These are phyloP conservation scores for Penicillium canescens DNA, from an alignment of 495 filamentous ascomycete species.

Conservation along the genomic window DNA sequence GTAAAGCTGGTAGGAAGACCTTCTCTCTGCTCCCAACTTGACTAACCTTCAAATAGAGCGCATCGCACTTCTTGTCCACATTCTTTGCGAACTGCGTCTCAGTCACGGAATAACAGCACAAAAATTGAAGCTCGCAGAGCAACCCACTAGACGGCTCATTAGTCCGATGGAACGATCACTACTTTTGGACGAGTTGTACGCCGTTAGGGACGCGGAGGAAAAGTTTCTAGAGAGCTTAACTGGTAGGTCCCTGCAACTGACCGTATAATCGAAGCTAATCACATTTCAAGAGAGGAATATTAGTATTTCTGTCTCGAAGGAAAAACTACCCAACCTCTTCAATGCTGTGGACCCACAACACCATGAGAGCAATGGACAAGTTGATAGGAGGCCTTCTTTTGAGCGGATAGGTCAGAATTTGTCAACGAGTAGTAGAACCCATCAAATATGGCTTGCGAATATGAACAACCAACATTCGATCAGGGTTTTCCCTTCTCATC, in stretches of 20 bases:
- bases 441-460: no score
- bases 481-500: no score
- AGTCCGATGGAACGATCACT: slow-evolving; percentile 35
- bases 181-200: slow-evolving; percentile 66
- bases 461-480: no score
- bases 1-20: slow-evolving; percentile 59
- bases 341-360: no score
- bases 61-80: slow-evolving; percentile 60
- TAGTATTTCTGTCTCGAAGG: no score
- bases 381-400: no score
- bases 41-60: slow-evolving; percentile 46
- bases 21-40: background rate
- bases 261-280: no score
- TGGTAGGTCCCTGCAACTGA: slow-evolving; percentile 41
- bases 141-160: slow-evolving; percentile 43
- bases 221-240: slow-evolving; percentile 55
- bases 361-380: no score
- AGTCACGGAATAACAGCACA: slow-evolving; percentile 38
- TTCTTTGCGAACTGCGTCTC: slow-evolving; percentile 50
- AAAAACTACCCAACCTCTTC: no score
- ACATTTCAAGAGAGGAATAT: no score
- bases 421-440: no score
- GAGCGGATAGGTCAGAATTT: no score
- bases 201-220: slow-evolving; percentile 62
- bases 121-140: slow-evolving; percentile 39